Conservation (phyloP, 805 yeast genomes). For the Wickerhamiella cacticola region DNA sequence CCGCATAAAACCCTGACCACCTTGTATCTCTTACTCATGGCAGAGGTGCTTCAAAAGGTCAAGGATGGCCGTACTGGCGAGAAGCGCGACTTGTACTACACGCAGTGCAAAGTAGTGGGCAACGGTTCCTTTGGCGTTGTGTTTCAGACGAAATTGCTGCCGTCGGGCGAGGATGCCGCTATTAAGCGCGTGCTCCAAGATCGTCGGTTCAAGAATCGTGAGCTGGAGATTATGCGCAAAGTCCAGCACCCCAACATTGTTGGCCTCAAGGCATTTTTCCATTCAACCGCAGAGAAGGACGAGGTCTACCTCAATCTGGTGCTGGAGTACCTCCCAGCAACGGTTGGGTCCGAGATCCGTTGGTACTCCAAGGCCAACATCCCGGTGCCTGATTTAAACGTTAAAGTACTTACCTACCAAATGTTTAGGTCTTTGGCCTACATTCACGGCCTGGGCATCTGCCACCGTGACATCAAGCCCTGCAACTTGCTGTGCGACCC, state of each 20-base stretch:
- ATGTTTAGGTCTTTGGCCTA: conserved; percentile 64
- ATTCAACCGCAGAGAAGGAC: conserved; percentile 59
- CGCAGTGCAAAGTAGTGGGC: conserved; percentile 86
- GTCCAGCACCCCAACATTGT: conserved; percentile 80
- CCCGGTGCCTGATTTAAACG: conserved; percentile 80
- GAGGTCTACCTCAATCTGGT: conserved; percentile 82
- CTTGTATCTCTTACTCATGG: conserved; percentile 14
- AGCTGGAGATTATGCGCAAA: conserved; percentile 86
- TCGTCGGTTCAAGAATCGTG: conserved; percentile 90
- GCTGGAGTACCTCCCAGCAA: conserved; percentile 90
- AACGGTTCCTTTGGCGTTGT: conserved; percentile 99
- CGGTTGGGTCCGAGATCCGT: conserved; percentile 80
- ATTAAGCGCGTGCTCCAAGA: conserved; percentile 95
- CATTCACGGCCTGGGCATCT: conserved; percentile 56
- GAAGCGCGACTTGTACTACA: conserved; percentile 51
- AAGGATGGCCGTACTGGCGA: conserved; percentile 63
- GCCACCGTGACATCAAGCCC: conserved; percentile 91
- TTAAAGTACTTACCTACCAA: conserved; percentile 79
- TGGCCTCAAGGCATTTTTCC: conserved; percentile 75
- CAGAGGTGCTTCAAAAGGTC: conserved; percentile 44
- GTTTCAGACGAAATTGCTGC: conserved; percentile 70
- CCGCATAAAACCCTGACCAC: conserved; percentile 10
- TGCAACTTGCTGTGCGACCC: conserved; percentile 85
- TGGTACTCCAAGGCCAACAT: conserved; percentile 46
- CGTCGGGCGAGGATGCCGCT: conserved; percentile 72